These are phyloP conservation scores for Scytalidium sp. DNA, from an alignment of 2,329 filamentous ascomycete genomes.

Conservation along the genomic window DNA sequence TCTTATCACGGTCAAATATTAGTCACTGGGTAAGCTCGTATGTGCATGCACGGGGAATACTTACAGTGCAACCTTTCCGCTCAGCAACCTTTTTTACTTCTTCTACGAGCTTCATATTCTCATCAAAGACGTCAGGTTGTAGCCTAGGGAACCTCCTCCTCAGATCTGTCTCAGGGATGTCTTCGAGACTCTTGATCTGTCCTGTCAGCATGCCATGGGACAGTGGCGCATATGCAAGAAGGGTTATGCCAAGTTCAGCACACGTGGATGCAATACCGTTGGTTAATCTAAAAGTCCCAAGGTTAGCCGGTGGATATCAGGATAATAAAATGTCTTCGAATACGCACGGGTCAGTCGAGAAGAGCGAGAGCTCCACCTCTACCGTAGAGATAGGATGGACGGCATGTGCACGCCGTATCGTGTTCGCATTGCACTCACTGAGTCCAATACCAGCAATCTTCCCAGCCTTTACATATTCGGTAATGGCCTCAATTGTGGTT, in stretches of 20 bases:
- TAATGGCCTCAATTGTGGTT: slow-evolving; percentile 42
- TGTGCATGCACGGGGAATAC: neutral
- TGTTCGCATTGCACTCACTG: slow-evolving; percentile 41
- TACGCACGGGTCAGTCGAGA: slow-evolving; percentile 27
- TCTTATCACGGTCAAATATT: neutral
- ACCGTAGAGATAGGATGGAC: slow-evolving; percentile 45
- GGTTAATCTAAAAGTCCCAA: slow-evolving; percentile 49
- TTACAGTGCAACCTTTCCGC: slow-evolving; percentile 40
- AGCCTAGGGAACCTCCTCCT: slow-evolving; percentile 36
- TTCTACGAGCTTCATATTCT: slow-evolving; percentile 45
- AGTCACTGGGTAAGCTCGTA: neutral
- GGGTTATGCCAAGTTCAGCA: slow-evolving; percentile 37
- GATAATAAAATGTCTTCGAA: slow-evolving; percentile 26
- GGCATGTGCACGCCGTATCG: slow-evolving; percentile 39
- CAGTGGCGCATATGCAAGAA: slow-evolving; percentile 42
- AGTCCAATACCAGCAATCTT: slow-evolving; percentile 45
- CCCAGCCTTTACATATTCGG: slow-evolving; percentile 40
- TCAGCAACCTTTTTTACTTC: slow-evolving; percentile 38
- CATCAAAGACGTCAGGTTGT: slow-evolving; percentile 42
- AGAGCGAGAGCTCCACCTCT: slow-evolving; percentile 51
- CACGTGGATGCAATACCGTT: slow-evolving; percentile 28
- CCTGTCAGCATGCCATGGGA: slow-evolving; percentile 46
- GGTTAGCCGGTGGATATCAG: slow-evolving; percentile 23
- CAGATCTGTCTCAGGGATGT: slow-evolving; percentile 24
- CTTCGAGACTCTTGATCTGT: slow-evolving; percentile 4